phyloP scores from a whole-genome alignment of 495 filamentous ascomycete genomes.

The Neurospora sp. region DNA sequence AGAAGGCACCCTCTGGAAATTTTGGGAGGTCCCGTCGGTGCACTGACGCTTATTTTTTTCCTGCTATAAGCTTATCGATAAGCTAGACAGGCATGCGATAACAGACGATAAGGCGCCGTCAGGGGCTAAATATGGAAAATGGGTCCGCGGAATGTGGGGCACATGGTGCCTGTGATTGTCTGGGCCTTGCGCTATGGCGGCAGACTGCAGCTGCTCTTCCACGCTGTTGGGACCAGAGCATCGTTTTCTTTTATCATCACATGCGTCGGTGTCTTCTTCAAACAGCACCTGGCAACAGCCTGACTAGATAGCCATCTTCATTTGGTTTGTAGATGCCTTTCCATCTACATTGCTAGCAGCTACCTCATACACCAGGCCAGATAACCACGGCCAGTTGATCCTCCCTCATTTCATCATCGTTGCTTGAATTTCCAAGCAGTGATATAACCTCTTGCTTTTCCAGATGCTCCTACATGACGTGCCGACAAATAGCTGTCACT shows the following conservation, averaged over 20 bases:
- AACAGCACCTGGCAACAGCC: neutral
- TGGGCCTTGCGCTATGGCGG: neutral
- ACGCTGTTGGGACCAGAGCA: neutral
- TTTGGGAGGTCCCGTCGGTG: constrained; percentile 11
- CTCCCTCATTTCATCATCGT: neutral
- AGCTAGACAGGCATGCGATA: neutral
- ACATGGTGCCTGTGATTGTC: neutral
- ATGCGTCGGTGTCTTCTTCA: neutral
- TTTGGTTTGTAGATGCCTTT: neutral
- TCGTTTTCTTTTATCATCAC: neutral
- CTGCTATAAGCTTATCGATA: neutral
- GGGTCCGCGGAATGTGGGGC: neutral
- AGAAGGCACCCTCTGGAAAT: constrained; percentile 12
- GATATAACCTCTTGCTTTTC: neutral
- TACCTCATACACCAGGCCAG: neutral
- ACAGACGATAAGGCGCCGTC: neutral
- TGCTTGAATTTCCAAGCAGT: neutral
- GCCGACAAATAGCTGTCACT: neutral
- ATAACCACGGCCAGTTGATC: neutral
- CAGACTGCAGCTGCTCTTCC: constrained; percentile 12
- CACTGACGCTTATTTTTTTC: constrained; percentile 13
- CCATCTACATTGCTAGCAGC: neutral
- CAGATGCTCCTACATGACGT: neutral
- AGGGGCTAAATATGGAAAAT: neutral
- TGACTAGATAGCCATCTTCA: neutral